Evolutionary conservation across 108 stramenopile genomes (phyloP), one percentile per base, ranked within the genome.

Genomic region (Pseudonitzschia multistriata): DNA sequence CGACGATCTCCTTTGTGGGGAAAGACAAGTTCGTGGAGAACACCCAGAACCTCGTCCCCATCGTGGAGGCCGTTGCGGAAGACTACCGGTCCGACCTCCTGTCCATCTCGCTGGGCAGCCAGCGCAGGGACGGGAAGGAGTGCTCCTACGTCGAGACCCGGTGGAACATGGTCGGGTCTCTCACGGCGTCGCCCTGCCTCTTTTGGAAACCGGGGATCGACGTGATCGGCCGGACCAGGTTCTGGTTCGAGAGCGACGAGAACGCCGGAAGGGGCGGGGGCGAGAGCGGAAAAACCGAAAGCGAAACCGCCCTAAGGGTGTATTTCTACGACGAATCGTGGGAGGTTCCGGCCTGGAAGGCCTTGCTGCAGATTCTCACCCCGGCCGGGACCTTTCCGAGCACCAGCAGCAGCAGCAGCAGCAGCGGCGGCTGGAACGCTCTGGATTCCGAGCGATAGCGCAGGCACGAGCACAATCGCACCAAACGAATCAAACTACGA

Each of bases 141-240:
- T 49, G 71, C 24, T 72, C 71, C 15, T 92, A 85, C 55, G 66
- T 92, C 37, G 66, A 92, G 71, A 89, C 83, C 25, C 71, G 88
- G 56, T 92, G 91, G 91, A 92, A 89, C 45, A 92, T 92, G 88
- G 77, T 92, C 11, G 91, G 91, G 15, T 79, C 84, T 47, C 71
- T 92, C 45, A 82, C 76, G 45, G 59, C 36, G 14, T 53, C 85
- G 27, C 80, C 80, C n/a, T 64, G 37, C 24, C 37, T 75, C 29
- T 75, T 68, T 68, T 92, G 91, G 91, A 88, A 80, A 64, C 91
- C 91, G 19, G 84, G 72, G 64, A 81, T 92, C 62, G 85, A 92
- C 81, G 91, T 92, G 29, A 86, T 92, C 29, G 74, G 91, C 22
- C 57, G 81, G 21, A 92, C 91, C 7, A 89, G 88, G 68, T 92